A percentile compares a stretch with the other conserved stretches of the same genome.
Evolutionary conservation across 116 monocot species (phyloP).

Genomic region (Cymodocea nodosa): DNA sequence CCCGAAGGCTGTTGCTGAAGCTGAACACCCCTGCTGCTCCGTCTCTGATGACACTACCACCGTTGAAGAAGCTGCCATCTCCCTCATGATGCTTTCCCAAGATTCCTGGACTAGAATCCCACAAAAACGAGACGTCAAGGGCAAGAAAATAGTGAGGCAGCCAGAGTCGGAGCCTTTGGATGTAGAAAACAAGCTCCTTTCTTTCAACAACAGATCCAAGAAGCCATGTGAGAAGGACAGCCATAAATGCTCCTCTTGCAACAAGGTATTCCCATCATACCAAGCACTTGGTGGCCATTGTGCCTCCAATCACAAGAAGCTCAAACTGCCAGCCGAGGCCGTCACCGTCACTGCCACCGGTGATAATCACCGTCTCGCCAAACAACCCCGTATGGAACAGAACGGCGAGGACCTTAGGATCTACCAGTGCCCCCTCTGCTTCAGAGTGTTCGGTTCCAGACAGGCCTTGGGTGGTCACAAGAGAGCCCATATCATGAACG

Average conservation of each 20-base stretch:
- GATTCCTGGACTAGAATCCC: conserved; percentile 30
- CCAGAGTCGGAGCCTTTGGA: conserved; percentile 19
- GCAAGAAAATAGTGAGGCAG: conserved; percentile 7
- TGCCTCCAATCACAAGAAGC: conserved; percentile 49
- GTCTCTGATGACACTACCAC: conserved; percentile 37
- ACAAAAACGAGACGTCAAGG: background rate
- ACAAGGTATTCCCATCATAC: conserved; percentile 40
- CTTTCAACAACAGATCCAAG: conserved; percentile 26
- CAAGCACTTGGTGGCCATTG: conserved; percentile 56
- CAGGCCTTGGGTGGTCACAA: conserved; percentile 46
- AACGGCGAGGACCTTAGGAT: background rate
- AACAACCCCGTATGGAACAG: background rate
- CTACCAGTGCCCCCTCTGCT: conserved; percentile 31
- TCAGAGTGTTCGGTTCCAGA: conserved; percentile 21
- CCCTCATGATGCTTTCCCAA: conserved; percentile 76
- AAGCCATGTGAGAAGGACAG: conserved; percentile 23
- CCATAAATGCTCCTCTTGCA: conserved; percentile 35
- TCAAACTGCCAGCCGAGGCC: conserved; percentile 17
- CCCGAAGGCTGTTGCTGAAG: no score
- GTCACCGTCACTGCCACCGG: background rate
- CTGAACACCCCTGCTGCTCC: background rate
- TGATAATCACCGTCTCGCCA: background rate
- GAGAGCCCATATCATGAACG: conserved; percentile 9
- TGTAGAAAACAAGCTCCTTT: conserved; percentile 8
- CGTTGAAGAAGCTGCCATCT: conserved; percentile 72